Conservation (phyloP, 306 rosid species). For the Carpinus fangiana region DNA sequence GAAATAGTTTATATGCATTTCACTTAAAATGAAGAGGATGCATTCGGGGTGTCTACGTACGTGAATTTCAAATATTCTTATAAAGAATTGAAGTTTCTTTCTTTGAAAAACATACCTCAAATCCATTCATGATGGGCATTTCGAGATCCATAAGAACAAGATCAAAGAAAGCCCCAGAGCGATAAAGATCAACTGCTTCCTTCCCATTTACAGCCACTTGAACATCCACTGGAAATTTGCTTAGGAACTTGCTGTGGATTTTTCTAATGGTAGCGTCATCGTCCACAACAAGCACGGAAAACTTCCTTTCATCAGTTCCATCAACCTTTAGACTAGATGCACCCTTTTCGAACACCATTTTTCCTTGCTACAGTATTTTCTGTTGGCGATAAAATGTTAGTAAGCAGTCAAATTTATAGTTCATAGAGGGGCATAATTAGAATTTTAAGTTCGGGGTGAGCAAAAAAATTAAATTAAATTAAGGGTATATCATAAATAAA, state of each 20-base stretch:
- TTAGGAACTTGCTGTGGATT: conserved; percentile 12
- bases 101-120: conserved; percentile 23
- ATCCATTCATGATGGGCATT: conserved; percentile 38
- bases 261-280: conserved; percentile 14
- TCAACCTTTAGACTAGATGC: not conserved
- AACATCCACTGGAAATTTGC: conserved; percentile 2
- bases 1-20: no score
- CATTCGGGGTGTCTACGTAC: not conserved
- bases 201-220: conserved; percentile 27
- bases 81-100: not conserved
- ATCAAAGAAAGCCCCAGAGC: conserved; percentile 33
- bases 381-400: not conserved
- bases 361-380: not conserved
- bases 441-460: no score
- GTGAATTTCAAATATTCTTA: not conserved
- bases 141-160: conserved; percentile 38
- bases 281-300: conserved; percentile 30
- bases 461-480: no score
- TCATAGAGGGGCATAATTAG: no score
- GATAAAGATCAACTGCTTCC: conserved; percentile 28
- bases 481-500: no score
- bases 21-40: no score
- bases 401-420: not conserved
- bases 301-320: not conserved
- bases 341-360: not conserved